These are phyloP conservation scores for Yamadazyma diospyri DNA, from an alignment of 1,139 yeast genomes.

Conservation along the genomic window DNA sequence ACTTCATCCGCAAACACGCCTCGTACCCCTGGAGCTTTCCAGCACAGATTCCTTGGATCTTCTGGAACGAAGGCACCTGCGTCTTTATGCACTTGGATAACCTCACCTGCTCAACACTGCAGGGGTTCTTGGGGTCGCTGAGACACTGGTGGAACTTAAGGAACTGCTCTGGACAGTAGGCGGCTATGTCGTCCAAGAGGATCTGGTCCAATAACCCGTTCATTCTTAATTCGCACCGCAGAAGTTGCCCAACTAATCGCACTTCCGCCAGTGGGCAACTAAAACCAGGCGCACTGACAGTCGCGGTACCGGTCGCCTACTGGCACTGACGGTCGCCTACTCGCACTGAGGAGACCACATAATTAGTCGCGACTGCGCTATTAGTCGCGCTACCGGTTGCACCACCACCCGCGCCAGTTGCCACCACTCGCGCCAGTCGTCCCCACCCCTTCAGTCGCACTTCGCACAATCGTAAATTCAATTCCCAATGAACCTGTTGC, in stretches of 20 bases:
- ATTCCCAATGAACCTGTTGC: slow-evolving; percentile 14
- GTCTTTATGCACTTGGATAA: slow-evolving; percentile 56
- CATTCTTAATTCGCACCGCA: slow-evolving; percentile 11
- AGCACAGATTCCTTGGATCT: slow-evolving; percentile 56
- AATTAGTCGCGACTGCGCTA: too few species aligned
- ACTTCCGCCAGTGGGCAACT: too few species aligned
- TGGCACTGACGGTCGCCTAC: too few species aligned
- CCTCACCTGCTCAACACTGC: slow-evolving; percentile 47
- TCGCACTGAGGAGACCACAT: too few species aligned
- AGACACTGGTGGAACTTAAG: slow-evolving; percentile 65
- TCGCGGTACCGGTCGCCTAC: too few species aligned
- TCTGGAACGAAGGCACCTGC: slow-evolving; percentile 61
- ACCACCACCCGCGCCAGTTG: too few species aligned
- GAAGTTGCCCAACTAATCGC: too few species aligned
- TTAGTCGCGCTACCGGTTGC: too few species aligned
- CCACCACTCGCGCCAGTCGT: too few species aligned
- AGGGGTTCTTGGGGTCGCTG: slow-evolving; percentile 42
- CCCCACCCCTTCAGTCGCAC: too few species aligned
- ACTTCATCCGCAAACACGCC: slow-evolving; percentile 45
- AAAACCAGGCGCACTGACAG: too few species aligned
- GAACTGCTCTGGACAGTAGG: slow-evolving; percentile 62
- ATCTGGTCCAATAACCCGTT: slow-evolving; percentile 25
- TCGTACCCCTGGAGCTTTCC: slow-evolving; percentile 57
- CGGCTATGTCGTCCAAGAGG: slow-evolving; percentile 47
- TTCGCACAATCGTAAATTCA: too few species aligned